Conservation (phyloP, 1,284 basidiomycete genomes). For the Ustilago vetiveriae region DNA sequence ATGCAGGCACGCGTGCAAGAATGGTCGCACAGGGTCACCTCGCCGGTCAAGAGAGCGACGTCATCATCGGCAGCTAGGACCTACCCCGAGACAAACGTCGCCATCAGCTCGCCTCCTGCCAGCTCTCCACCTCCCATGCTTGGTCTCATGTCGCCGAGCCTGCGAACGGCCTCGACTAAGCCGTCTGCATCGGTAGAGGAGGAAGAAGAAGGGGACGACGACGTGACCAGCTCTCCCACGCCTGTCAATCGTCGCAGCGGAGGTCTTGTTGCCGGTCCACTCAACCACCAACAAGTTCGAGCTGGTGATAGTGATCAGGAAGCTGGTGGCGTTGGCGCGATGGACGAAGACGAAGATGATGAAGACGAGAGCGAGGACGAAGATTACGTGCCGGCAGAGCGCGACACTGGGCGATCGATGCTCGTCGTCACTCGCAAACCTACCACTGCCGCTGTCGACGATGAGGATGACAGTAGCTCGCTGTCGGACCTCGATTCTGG, state of each 20-base stretch:
- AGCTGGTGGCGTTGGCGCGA: conserved; percentile 1
- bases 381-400: conserved; percentile 33
- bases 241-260: conserved; percentile 26
- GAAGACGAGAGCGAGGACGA: conserved; percentile 46
- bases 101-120: conserved; percentile 25
- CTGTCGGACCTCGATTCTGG: conserved; percentile 34
- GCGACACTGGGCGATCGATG: not conserved
- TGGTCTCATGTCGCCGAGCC: conserved; percentile 15
- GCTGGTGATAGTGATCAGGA: conserved; percentile 44
- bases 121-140: conserved; percentile 39
- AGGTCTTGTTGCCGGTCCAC: conserved; percentile 36
- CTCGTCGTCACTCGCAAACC: conserved; percentile 9
- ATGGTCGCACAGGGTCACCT: conserved; percentile 30
- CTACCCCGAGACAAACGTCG: not conserved
- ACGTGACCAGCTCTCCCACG: conserved; percentile 31
- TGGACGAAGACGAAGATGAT: conserved; percentile 16
- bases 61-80: not conserved
- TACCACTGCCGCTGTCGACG: not conserved
- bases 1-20: conserved; percentile 15
- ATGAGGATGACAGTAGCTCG: conserved; percentile 36
- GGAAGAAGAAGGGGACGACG: conserved; percentile 28
- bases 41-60: conserved; percentile 34
- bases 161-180: conserved; percentile 7
- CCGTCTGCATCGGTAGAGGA: conserved; percentile 6
- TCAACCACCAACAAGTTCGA: conserved; percentile 29